Evolutionary conservation across 106 monocot species (phyloP).

Genomic region (Vanilla planifolia): DNA sequence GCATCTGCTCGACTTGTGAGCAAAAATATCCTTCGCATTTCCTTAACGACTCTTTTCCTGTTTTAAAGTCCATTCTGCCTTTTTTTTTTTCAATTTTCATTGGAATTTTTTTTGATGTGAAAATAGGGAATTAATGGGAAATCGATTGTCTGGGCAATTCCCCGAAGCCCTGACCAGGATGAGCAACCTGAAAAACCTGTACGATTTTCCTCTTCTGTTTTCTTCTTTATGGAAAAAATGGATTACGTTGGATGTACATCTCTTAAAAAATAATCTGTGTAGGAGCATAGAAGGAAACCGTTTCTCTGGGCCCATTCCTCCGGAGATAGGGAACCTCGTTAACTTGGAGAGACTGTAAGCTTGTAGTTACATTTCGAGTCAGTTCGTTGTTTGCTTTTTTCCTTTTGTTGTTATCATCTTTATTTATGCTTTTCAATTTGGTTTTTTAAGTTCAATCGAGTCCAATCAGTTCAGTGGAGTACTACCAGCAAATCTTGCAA

Average conservation of each 20-base stretch:
- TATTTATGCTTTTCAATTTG: neutral
- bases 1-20: slow-evolving; percentile 42
- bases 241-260: no score
- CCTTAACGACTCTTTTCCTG: neutral
- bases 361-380: neutral
- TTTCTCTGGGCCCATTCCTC: slow-evolving; percentile 51
- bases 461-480: slow-evolving; percentile 59
- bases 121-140: slow-evolving; percentile 52
- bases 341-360: slow-evolving; percentile 48
- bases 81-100: no score
- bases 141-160: slow-evolving; percentile 64
- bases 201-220: neutral
- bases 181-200: slow-evolving; percentile 52
- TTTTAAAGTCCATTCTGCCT: neutral
- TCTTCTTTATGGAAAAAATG: neutral
- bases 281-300: slow-evolving; percentile 67
- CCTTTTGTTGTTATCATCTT: neutral
- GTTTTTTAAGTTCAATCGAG: slow-evolving; percentile 1
- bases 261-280: slow-evolving; percentile 9
- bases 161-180: slow-evolving; percentile 53
- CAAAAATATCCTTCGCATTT: neutral
- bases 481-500: slow-evolving; percentile 35
- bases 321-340: slow-evolving; percentile 35
- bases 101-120: no score
- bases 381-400: neutral